These are phyloP conservation scores for Chytriomyces confervae DNA, from an alignment of 192 early-diverging fungal genomes.

Conservation along the genomic window DNA sequence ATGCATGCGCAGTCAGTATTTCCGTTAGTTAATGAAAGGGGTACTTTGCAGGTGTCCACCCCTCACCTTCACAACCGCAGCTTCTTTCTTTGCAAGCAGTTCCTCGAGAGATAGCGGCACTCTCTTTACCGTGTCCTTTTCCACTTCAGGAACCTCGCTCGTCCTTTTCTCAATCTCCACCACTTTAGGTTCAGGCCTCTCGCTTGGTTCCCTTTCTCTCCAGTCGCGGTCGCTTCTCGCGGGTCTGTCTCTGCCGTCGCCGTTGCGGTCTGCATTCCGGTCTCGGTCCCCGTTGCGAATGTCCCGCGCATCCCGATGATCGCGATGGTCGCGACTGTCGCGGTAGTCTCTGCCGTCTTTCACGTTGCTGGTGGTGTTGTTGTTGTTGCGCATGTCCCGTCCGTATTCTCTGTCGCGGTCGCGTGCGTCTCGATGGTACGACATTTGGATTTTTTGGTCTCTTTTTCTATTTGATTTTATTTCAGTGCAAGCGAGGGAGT, in stretches of 20 bases:
- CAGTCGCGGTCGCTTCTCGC: background rate
- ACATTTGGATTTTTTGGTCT: no score
- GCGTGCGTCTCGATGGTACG: background rate
- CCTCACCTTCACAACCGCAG: constrained; percentile 64
- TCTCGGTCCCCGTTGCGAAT: background rate
- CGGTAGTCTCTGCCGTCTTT: background rate
- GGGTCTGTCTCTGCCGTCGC: constrained; percentile 3
- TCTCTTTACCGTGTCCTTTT: background rate
- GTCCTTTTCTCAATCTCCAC: no score
- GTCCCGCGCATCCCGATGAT: background rate
- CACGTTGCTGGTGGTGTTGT: constrained; percentile 34
- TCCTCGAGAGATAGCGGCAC: constrained; percentile 82
- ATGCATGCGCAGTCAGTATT: background rate
- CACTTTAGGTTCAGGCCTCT: no score
- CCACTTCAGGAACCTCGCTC: no score
- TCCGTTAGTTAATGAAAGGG: background rate
- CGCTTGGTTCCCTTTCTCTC: no score
- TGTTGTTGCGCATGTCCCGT: constrained; percentile 43
- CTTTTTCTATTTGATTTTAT: no score
- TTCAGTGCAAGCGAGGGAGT: no score
- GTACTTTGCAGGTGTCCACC: constrained; percentile 61
- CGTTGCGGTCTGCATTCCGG: background rate
- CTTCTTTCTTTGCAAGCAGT: constrained; percentile 64
- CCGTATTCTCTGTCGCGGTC: constrained; percentile 47
- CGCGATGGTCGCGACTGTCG: background rate